Base-by-base conservation (phyloP, 164 flowering plant species). In the Echeveria elegans region DNA sequence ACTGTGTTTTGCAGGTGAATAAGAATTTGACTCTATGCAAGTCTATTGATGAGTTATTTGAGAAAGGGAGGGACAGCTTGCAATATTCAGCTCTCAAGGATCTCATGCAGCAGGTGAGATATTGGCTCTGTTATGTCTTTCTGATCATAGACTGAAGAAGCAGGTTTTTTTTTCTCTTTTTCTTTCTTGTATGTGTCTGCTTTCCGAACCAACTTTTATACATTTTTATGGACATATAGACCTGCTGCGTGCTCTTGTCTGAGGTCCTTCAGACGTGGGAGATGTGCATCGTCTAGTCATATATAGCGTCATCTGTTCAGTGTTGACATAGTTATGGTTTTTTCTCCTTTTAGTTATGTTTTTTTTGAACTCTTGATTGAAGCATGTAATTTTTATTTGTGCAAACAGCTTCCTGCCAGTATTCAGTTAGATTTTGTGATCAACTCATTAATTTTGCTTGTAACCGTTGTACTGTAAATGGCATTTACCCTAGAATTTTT, bases 81-180 rank as follows among this genome's bases (percentile, higher is more conserved):
- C 80, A 81, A 6, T 73, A 74, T 16, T 78, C 86, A 28, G 79
- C 82, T 69, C 79, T 90, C 2, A 71, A 78, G 65, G 84, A 40
- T 56, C 76, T 94, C 43, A 76, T 71, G 79, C 78, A 89, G 58
- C 80, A 86, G 90, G 97, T 92, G 65, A 75, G 82, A 47, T 52
- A 6, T 66, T 30, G 19, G 16, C 19, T 31, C 21, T 12, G 0
- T 21, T n/a, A 26, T 5, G 23, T 21, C 21, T 50, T 7, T 21
- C 6, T n/a, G 1, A 50, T 8, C 12, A 50, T 50, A 50, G 56
- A 26, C 10, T 50, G 11, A 2, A 1, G 2, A 50, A 50, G 10
- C 56, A 21, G 15, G 14, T 40, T 50, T 26, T 50, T 21, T n/a
- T n/a, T n/a, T 0, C 11, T 50, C 26, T 50, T 21, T n/a, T n/a